Evolutionary conservation across 2,329 filamentous ascomycete species (phyloP), one percentile per base, ranked within the genome.

Genomic region (Madurella mycetomatis): DNA sequence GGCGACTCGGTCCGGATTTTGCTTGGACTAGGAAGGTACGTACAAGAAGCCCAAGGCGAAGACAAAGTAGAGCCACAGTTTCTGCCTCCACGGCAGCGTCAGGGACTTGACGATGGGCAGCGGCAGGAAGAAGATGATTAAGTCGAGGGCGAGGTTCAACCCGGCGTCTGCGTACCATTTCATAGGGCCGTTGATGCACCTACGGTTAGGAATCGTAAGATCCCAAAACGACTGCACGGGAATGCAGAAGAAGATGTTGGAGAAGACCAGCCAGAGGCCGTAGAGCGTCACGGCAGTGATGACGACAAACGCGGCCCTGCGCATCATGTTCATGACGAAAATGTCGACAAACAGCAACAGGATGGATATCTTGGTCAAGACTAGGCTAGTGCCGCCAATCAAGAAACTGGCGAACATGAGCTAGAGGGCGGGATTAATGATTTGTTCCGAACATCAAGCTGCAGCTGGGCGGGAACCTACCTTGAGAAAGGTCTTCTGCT

Each of bases 41-140:
- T n/a, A 60, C 58, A 54, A 40, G 34, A 58, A 53, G 1, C 58
- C 58, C 15, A 60, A 19, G 1, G 41, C 43, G 49, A 58, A 56
- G n/a, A 56, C 46, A 30, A 51, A 32, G 32, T 43, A 53, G 4
- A 60, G 30, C 58, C 58, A 60, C 2, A 51, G 18, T 44, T 55
- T 60, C 31, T 60, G 53, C 25, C 51, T 40, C 43, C 39, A 32
- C 11, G 53, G 51, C 19, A 56, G 49, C 31, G 25, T 58, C 49
- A 60, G 47, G 9, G 32, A 34, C n/a, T 46, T 39, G 39, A 60
- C 18, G 17, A 55, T 47, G 2, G 58, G 56, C 2, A 60, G 16
- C 30, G 58, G 58, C 32, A 60, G 25, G 9, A 31, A 37, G 9
- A 56, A 51, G 12, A 58, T 55, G 42, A 52, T 9, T 11, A 58